These are phyloP conservation scores for Bruguiera gymnorhiza DNA, from an alignment of 345 rosid genomes.

Conservation along the genomic window DNA sequence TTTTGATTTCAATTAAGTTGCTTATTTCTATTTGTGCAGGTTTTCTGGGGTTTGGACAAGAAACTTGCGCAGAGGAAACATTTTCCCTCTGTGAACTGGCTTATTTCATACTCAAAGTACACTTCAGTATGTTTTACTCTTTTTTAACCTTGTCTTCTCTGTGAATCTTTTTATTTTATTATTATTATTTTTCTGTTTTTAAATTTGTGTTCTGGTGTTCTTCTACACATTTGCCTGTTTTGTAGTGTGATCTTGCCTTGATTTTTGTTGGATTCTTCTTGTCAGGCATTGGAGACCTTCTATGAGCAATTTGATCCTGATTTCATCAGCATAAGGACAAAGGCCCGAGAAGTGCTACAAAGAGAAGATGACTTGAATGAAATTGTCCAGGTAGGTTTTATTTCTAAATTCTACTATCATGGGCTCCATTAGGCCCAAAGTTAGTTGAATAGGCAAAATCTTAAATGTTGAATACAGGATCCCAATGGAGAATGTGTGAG, in stretches of 20 bases:
- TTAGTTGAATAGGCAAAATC: background rate
- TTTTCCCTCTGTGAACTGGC: constrained; percentile 99
- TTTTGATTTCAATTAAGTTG: background rate
- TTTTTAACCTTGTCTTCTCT: background rate
- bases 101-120: constrained; percentile 97
- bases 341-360: constrained; percentile 98
- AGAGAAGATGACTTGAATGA: constrained; percentile 99
- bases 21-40: constrained; percentile 44
- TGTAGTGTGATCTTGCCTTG: background rate
- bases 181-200: background rate
- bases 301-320: constrained; percentile 96
- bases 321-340: constrained; percentile 96
- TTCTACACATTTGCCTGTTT: background rate
- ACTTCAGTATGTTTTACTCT: constrained; percentile 56
- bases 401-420: background rate
- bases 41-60: constrained; percentile 99
- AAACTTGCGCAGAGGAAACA: constrained; percentile 99
- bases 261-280: constrained; percentile 13
- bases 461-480: background rate
- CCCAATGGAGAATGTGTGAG: background rate
- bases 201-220: background rate
- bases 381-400: constrained; percentile 82
- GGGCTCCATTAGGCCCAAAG: background rate
- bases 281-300: constrained; percentile 92
- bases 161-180: background rate